These are phyloP conservation scores for Hypoxylon sp. DNA, from an alignment of 2,329 filamentous ascomycete species.

Conservation along the genomic window DNA sequence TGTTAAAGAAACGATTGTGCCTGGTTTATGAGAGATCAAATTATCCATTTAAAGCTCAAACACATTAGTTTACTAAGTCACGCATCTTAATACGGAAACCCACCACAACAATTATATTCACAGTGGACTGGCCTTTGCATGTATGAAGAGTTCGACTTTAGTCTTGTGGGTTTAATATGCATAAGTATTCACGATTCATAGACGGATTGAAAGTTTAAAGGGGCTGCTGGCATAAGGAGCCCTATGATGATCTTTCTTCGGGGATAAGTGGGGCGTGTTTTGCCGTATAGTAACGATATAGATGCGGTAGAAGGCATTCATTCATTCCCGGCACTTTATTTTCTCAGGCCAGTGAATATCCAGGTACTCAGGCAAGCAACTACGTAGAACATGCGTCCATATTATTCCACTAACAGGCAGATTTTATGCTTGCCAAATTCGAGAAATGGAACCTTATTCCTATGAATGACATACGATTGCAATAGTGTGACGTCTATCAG, in stretches of 20 bases:
- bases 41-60: constrained; percentile 4
- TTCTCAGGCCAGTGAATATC: not conserved
- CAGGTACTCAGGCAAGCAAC: too few relatives aligned
- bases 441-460: not conserved
- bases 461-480: not conserved
- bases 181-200: not conserved
- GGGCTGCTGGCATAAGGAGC: not conserved
- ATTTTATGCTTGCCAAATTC: not conserved
- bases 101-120: not conserved
- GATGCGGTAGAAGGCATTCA: not conserved
- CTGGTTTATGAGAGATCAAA: not conserved
- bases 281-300: not conserved
- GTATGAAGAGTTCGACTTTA: not conserved
- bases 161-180: not conserved
- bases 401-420: not conserved
- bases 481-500: not conserved
- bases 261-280: not conserved
- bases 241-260: not conserved
- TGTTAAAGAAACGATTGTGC: constrained; percentile 4
- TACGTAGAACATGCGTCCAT: not conserved
- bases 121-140: not conserved
- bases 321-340: not conserved
- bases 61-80: not conserved
- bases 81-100: not conserved
- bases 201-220: not conserved